Evolutionary conservation across 2,329 filamentous ascomycete genomes (phyloP), one percentile per base, ranked within the genome.

Genomic region (Cladophialophora psammophila): DNA sequence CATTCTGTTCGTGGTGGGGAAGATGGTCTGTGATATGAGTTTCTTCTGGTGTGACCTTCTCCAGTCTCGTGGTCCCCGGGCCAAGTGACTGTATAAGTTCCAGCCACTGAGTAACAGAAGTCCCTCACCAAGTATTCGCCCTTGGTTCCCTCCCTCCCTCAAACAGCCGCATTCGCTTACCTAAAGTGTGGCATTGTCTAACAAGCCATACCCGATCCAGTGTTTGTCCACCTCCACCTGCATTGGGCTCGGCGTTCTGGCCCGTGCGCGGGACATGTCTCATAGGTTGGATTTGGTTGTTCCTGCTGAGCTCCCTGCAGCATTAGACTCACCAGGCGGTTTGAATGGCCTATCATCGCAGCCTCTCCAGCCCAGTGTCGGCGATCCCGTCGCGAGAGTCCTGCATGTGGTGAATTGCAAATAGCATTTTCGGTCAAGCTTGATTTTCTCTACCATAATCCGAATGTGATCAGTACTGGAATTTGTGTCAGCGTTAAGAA

Each of bases 391-490:
- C 45, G 45, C 45, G 40, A 35, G 32, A 26, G 42, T 48, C 31
- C 57, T 60, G 57, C 57, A 50, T 36, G 40, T 60, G 57, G 42
- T 60, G 20, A 36, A 20, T 9, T 50, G 57, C 57, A 60, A 60
- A 50, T 50, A 40, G 31, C 57, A 36, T 48, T 20, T 52, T 36
- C 31, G 26, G 32, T 60, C 31, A 48, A 42, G 57, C 31, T 45
- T 7, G 12, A 10, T 50, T 60, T 45, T 32, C 10, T 36, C 32
- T 20, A 18, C 40, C 26, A 45, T 20, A 42, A 60, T 48, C 40
- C 32, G 81, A 80, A 69, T 34, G 35, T 35, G 20, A 9, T 31
- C 13, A 32, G 34, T 18, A 18, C 32, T 12, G 13, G 20, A 34
- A 34, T 42, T 2, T 60, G 15, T 38, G 42, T 42, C 57, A 48